Evolutionary conservation across 768 basidiomycete species (phyloP).

Genomic region (Collybia mongolica): DNA sequence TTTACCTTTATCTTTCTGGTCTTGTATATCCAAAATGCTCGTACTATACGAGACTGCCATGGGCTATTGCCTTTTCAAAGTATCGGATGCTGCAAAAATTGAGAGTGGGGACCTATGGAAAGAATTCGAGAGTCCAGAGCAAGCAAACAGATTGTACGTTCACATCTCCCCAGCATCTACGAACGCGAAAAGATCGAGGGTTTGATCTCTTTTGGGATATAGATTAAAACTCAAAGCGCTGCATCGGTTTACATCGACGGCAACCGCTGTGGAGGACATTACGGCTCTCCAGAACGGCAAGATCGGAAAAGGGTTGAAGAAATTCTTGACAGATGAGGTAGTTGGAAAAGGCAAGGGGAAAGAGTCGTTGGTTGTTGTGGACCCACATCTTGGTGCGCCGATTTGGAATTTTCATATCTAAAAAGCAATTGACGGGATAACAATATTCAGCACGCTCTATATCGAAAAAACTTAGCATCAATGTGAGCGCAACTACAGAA

Average conservation of each 20-base stretch:
- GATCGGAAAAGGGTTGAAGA: slow-evolving; percentile 87
- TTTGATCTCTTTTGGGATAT: slow-evolving; percentile 5
- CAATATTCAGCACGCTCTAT: slow-evolving; percentile 68
- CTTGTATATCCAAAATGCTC: slow-evolving; percentile 60
- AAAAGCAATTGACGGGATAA: background rate
- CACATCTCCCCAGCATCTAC: slow-evolving; percentile 8
- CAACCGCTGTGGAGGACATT: slow-evolving; percentile 95
- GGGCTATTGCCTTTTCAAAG: slow-evolving; percentile 98
- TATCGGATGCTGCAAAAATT: slow-evolving; percentile 85
- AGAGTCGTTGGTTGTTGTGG: slow-evolving; percentile 81
- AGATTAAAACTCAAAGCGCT: slow-evolving; percentile 94
- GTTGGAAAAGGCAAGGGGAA: slow-evolving; percentile 90
- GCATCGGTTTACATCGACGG: slow-evolving; percentile 96
- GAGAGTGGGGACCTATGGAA: slow-evolving; percentile 84
- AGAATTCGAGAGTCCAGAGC: slow-evolving; percentile 92
- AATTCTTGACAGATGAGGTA: slow-evolving; percentile 86
- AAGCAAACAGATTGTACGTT: slow-evolving; percentile 87
- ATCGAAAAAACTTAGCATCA: slow-evolving; percentile 91
- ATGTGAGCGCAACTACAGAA: slow-evolving; percentile 63
- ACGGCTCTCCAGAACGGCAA: slow-evolving; percentile 92
- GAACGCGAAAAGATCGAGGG: background rate
- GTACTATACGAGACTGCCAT: slow-evolving; percentile 95
- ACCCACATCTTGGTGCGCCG: slow-evolving; percentile 82
- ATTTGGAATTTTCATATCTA: slow-evolving; percentile 1
- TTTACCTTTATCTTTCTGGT: background rate